Percentiles rank a stretch among this genome's conserved stretches.
These are phyloP conservation scores for Tetrapyrgos nigripes DNA, from an alignment of 1,284 basidiomycete species.

Conservation along the genomic window DNA sequence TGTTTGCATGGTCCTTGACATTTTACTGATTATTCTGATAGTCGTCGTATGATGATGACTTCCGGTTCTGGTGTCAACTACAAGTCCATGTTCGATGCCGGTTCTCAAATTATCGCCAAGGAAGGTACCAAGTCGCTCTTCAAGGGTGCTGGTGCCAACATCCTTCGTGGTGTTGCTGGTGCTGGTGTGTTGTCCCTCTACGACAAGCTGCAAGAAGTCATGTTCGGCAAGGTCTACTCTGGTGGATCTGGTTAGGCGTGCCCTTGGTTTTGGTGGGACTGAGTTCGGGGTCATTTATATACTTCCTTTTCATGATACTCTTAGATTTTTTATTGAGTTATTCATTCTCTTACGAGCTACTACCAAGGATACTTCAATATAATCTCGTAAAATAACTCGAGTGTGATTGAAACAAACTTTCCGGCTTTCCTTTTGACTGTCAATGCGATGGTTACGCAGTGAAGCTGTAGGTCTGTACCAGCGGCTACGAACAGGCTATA, in stretches of 20 bases:
- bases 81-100: conserved; percentile 92
- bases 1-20: conserved; percentile 12
- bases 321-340: not conserved
- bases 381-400: not conserved
- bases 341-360: not conserved
- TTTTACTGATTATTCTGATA: conserved; percentile 37
- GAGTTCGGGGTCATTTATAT: conserved; percentile 11
- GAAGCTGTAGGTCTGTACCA: not conserved
- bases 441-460: not conserved
- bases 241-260: conserved; percentile 64
- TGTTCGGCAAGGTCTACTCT: conserved; percentile 97
- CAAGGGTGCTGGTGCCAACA: conserved; percentile 98
- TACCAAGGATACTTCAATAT: not conserved
- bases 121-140: conserved; percentile 91
- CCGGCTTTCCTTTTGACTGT: not conserved
- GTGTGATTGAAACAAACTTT: too few species aligned
- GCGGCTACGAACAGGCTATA: not conserved
- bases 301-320: not conserved
- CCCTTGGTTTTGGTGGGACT: conserved; percentile 23
- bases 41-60: conserved; percentile 98
- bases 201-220: conserved; percentile 90
- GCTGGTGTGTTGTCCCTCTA: conserved; percentile 96
- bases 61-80: conserved; percentile 87
- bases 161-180: conserved; percentile 96
- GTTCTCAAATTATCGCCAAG: conserved; percentile 85